Evolutionary conservation across 352 stramenopile species (phyloP), one percentile per base, ranked within the genome.

Genomic region (Phytophthora lateralis): DNA sequence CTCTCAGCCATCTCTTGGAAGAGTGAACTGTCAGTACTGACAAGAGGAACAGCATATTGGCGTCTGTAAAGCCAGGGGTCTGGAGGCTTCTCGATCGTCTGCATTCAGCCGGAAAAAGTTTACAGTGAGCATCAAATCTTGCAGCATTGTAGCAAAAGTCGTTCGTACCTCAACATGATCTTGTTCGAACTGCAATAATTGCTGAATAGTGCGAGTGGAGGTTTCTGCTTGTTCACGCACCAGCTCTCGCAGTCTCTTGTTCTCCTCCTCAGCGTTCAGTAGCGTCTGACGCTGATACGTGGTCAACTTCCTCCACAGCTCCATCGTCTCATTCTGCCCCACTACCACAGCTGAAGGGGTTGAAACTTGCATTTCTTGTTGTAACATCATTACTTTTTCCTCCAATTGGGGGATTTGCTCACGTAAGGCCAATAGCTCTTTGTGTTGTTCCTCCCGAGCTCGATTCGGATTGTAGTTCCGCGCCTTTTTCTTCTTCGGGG

Each of bases 391-490:
- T 24, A 38, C 18, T 48, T 42, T 14, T 60, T 34, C 21, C 34
- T 68, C 41, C 9, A 77, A 56, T 17, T 44, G 43, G 4, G 52
- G 47, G 35, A 66, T 47, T 26, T 63, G 43, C 14, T 52, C 39
- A 5, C 69, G 51, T 38, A 74, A 34, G 9, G 48, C 29, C 30
- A 69, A 27, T 14, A 77, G 48, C 34, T 77, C 64, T 18, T 60
- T 46, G 10, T 42, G 30, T 26, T 65, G 58, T 20, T 47, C 26
- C 4, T 69, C 55, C 6, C 69, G 60, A 12, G 63, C 63, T 24
- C 69, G 63, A 17, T 76, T 76, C 54, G 69, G 41, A 47, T 73
- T 71, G 35, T 61, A 62, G 5, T 39, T 49, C 9, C 54, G 53
- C 47, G 53, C 49, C 34, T 58, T 69, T 24, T 64, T 71, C 34